Percentiles rank a stretch among this genome's conserved stretches.
These are phyloP conservation scores for Fusarium lyarnte DNA, from an alignment of 2,329 filamentous ascomycete species.

Conservation along the genomic window DNA sequence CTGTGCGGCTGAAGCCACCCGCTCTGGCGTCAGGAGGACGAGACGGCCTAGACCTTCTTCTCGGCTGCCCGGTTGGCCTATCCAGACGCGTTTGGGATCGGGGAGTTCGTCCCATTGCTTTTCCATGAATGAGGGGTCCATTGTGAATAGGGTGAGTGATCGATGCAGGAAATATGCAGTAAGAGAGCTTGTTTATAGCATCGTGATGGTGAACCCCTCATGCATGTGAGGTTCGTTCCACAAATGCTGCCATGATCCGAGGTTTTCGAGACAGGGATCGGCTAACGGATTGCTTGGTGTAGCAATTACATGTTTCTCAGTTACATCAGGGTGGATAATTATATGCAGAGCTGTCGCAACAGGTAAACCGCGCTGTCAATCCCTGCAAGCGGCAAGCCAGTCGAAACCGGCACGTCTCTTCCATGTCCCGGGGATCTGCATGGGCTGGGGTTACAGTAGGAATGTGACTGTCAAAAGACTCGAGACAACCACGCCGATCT, in stretches of 20 bases:
- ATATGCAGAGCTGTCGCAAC: not conserved
- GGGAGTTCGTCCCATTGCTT: conserved; percentile 49
- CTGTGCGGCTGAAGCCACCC: conserved; percentile 56
- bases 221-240: not conserved
- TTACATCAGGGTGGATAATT: not conserved
- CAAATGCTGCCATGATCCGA: not conserved
- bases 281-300: not conserved
- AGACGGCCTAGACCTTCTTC: conserved; percentile 64
- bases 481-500: not conserved
- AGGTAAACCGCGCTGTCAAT: not conserved
- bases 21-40: conserved; percentile 61
- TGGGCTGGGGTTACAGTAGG: not conserved
- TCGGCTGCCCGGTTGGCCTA: conserved; percentile 53
- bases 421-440: not conserved
- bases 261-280: not conserved
- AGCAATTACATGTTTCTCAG: not conserved
- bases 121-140: conserved; percentile 29
- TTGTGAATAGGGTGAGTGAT: not conserved
- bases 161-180: not conserved
- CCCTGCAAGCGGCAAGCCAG: not conserved
- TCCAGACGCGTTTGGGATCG: conserved; percentile 59
- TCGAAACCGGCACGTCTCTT: not conserved
- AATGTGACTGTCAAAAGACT: not conserved
- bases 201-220: not conserved
- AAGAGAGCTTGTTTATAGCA: conserved; percentile 8